Percentiles rank a stretch among this genome's conserved stretches.
Conservation (phyloP, 345 rosid species). For the Rhizophora apiculata region DNA sequence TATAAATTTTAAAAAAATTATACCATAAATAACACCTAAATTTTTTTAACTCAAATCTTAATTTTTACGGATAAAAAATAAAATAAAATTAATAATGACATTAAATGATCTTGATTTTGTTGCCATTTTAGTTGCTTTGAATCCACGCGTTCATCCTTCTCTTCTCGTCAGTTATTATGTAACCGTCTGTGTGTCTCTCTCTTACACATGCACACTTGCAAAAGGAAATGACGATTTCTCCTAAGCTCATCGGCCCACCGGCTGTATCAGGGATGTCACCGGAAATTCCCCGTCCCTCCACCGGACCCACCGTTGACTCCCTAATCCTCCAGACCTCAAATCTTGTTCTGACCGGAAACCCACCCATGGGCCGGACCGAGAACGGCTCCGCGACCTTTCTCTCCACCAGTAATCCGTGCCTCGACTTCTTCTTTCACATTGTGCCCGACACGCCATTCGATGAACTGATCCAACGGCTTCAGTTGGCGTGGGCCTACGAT, state of each 20-base stretch:
- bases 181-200: neutral
- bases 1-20: too few species aligned
- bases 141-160: neutral
- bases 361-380: constrained; percentile 42
- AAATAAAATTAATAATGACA: too few species aligned
- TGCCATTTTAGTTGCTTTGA: too few species aligned
- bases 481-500: constrained; percentile 42
- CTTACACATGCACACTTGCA: too few species aligned
- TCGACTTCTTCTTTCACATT: constrained; percentile 58
- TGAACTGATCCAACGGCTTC: constrained; percentile 26
- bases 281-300: neutral
- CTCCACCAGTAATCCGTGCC: constrained; percentile 49
- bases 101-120: too few species aligned
- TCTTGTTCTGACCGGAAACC: constrained; percentile 7
- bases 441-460: constrained; percentile 46
- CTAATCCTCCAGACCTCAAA: neutral
- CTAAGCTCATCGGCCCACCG: constrained; percentile 14
- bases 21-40: too few species aligned
- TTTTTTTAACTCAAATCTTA: too few species aligned
- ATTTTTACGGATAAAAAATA: too few species aligned
- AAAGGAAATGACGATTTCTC: neutral
- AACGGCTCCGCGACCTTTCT: constrained; percentile 39
- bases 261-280: neutral
- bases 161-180: neutral
- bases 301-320: constrained; percentile 4